phyloP scores from a whole-genome alignment of 108 stramenopile genomes.

The Nannochloropsis salina region DNA sequence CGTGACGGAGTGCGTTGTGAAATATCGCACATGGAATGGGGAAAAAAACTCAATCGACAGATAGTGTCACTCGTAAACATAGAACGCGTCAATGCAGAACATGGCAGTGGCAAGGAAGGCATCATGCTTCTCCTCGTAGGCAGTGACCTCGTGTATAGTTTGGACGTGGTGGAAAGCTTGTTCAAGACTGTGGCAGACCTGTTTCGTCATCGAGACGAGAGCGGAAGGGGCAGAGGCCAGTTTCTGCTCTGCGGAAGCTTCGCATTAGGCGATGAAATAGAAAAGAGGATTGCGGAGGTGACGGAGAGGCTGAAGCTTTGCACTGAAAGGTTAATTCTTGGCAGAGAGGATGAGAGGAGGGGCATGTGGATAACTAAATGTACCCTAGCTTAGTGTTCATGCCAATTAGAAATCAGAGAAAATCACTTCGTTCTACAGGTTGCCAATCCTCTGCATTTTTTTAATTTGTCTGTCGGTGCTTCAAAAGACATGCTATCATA shows the following conservation, averaged over 20 bases:
- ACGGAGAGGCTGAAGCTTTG: not conserved
- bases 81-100: not conserved
- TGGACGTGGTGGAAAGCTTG: slow-evolving; percentile 17
- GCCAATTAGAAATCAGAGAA: too few species aligned
- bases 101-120: not conserved
- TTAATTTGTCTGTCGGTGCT: too few species aligned
- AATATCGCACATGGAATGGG: not conserved
- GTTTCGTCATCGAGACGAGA: not conserved
- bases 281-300: not conserved
- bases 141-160: not conserved
- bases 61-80: too few species aligned
- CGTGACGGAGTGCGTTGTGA: not conserved
- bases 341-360: too few species aligned
- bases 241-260: slow-evolving; percentile 8
- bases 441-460: too few species aligned
- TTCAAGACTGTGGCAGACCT: not conserved
- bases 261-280: not conserved
- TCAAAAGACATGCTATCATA: too few species aligned
- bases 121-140: not conserved
- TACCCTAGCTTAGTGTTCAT: too few species aligned
- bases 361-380: too few species aligned
- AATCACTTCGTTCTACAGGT: too few species aligned
- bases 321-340: too few species aligned
- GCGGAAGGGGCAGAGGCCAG: not conserved
- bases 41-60: not conserved